Evolutionary conservation across 2,329 filamentous ascomycete genomes (phyloP).

Genomic region (Didymella lethalis): DNA sequence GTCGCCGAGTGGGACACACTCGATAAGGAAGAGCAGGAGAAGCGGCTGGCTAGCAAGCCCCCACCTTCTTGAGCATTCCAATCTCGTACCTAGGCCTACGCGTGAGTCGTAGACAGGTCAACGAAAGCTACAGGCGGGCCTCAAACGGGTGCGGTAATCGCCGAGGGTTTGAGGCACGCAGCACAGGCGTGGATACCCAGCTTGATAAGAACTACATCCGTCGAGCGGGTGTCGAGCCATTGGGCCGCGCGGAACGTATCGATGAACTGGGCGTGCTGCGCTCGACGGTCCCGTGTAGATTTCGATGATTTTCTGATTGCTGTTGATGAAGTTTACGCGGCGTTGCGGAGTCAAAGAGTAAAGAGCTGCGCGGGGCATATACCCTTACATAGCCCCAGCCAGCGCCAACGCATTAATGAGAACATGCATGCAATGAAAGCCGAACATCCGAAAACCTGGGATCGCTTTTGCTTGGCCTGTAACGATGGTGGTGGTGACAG

Average conservation of each 20-base stretch:
- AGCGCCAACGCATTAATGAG: slow-evolving; percentile 2
- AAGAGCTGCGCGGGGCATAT: background rate
- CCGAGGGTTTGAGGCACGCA: background rate
- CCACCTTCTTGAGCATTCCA: slow-evolving; percentile 3
- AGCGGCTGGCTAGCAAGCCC: slow-evolving; percentile 53
- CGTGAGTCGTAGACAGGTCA: background rate
- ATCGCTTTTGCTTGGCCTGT: background rate
- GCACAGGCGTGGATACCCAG: background rate
- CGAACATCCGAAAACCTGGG: background rate
- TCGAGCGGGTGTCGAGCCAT: background rate
- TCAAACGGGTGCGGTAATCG: background rate
- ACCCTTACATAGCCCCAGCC: slow-evolving; percentile 5
- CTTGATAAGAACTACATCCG: background rate
- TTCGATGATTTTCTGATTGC: background rate
- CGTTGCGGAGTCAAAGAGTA: background rate
- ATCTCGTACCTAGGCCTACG: background rate
- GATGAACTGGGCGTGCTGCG: background rate
- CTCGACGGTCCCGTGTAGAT: background rate
- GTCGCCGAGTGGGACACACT: slow-evolving; percentile 67
- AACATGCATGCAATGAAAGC: background rate
- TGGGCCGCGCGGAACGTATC: too few relatives aligned
- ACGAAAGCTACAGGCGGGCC: background rate
- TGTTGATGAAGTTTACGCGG: slow-evolving; percentile 2
- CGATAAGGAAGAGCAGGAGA: slow-evolving; percentile 66
- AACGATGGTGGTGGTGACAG: background rate